Conservation (phyloP, 192 early-diverging fungal genomes). For the Podila horticola region DNA sequence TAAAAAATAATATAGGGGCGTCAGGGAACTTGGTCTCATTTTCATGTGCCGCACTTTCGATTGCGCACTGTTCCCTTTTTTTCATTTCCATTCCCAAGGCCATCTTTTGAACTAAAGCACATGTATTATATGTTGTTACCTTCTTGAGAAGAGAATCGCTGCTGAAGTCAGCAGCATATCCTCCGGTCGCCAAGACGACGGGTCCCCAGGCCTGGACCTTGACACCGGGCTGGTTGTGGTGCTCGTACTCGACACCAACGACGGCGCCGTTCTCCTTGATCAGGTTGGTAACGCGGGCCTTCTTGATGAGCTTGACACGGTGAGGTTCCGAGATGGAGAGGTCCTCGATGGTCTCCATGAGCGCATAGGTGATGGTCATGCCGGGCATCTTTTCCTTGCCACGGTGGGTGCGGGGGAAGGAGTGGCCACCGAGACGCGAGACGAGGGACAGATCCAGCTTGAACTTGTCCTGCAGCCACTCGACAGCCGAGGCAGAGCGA, state of each 20-base stretch:
- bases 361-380: constrained; percentile 95
- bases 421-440: constrained; percentile 92
- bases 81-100: too few species aligned
- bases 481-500: constrained; percentile 87
- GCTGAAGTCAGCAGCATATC: constrained; percentile 93
- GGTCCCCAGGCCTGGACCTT: constrained; percentile 74
- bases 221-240: constrained; percentile 63
- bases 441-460: constrained; percentile 88
- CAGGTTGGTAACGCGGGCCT: constrained; percentile 83
- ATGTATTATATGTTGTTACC: constrained; percentile 7
- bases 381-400: constrained; percentile 85
- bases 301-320: constrained; percentile 83
- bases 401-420: constrained; percentile 94
- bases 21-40: neutral
- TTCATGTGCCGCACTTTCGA: too few species aligned
- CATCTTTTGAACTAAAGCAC: neutral
- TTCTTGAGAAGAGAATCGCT: constrained; percentile 79
- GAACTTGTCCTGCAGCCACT: constrained; percentile 95
- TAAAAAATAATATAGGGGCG: neutral
- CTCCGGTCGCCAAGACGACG: constrained; percentile 94
- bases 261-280: constrained; percentile 72
- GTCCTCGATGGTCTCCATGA: constrained; percentile 86
- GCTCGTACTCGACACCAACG: constrained; percentile 84
- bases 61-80: too few species aligned
- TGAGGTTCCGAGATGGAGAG: constrained; percentile 69